These are phyloP conservation scores for Amanita molliuscula DNA, from an alignment of 768 basidiomycete species.

Conservation along the genomic window DNA sequence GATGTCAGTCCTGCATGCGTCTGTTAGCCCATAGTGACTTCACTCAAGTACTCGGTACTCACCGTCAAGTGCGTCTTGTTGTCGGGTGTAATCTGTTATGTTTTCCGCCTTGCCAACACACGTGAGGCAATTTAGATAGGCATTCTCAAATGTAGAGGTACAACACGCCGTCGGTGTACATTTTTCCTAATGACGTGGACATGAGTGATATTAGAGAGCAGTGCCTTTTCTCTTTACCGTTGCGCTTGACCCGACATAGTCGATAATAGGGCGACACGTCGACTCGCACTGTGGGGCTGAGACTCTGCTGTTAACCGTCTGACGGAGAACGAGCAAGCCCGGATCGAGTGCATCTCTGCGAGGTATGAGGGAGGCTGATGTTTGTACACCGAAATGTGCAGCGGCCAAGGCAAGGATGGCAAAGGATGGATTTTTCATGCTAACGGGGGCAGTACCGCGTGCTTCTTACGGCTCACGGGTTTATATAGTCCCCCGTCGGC, in stretches of 20 bases:
- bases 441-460: too few species aligned
- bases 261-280: not conserved
- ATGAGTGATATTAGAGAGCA: not conserved
- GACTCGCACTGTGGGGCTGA: not conserved
- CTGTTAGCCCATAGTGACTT: not conserved
- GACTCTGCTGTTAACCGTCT: not conserved
- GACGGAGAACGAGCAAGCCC: not conserved
- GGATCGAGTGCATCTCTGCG: not conserved
- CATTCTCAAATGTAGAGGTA: not conserved
- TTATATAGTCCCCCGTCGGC: not conserved
- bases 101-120: conserved; percentile 1
- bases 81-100: not conserved
- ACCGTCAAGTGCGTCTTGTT: not conserved
- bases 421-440: not conserved
- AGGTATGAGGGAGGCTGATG: not conserved
- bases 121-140: conserved; percentile 2
- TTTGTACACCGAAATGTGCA: not conserved
- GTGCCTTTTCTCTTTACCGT: not conserved
- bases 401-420: not conserved
- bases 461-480: not conserved
- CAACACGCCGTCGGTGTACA: conserved; percentile 3
- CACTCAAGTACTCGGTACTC: not conserved
- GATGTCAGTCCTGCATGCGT: not conserved
- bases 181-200: not conserved
- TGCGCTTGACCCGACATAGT: not conserved